Percentiles rank a stretch among this genome's conserved stretches.
These are phyloP conservation scores for Solanum hybrid DNA, from an alignment of 305 asterid species.

Conservation along the genomic window DNA sequence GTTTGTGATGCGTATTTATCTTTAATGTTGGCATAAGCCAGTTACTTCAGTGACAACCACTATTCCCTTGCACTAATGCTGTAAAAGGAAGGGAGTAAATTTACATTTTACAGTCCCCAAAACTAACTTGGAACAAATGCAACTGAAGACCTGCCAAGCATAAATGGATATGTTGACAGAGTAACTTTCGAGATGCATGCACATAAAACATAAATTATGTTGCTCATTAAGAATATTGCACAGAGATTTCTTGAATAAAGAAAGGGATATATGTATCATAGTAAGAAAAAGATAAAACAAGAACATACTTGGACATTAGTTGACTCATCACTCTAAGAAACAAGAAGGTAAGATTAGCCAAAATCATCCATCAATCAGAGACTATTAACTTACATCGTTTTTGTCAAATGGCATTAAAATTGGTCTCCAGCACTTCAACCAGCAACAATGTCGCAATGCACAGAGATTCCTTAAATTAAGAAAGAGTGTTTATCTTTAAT, in stretches of 20 bases:
- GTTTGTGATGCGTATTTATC: neutral
- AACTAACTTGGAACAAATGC: slow-evolving; percentile 2
- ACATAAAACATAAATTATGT: neutral
- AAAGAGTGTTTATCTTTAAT: neutral
- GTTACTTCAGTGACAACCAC: neutral
- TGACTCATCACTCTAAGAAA: neutral
- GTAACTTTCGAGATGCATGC: neutral
- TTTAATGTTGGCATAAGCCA: neutral
- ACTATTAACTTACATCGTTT: slow-evolving; percentile 63
- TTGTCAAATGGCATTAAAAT: slow-evolving; percentile 86
- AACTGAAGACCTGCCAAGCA: neutral
- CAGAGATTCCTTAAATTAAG: neutral
- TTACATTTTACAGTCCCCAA: neutral
- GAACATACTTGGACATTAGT: neutral
- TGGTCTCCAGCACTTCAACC: slow-evolving; percentile 87
- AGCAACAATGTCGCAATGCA: slow-evolving; percentile 63
- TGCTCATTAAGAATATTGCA: neutral
- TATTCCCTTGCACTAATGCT: neutral
- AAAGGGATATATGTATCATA: neutral
- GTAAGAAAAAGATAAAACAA: neutral
- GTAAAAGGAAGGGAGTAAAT: neutral
- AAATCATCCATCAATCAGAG: neutral
- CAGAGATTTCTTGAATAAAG: neutral
- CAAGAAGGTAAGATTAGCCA: neutral
- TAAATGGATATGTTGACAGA: neutral